Percentiles rank a stretch among this genome's conserved stretches.
Evolutionary conservation across 148 eudicot genomes (phyloP).

Genomic region (Agrostemma githago): DNA sequence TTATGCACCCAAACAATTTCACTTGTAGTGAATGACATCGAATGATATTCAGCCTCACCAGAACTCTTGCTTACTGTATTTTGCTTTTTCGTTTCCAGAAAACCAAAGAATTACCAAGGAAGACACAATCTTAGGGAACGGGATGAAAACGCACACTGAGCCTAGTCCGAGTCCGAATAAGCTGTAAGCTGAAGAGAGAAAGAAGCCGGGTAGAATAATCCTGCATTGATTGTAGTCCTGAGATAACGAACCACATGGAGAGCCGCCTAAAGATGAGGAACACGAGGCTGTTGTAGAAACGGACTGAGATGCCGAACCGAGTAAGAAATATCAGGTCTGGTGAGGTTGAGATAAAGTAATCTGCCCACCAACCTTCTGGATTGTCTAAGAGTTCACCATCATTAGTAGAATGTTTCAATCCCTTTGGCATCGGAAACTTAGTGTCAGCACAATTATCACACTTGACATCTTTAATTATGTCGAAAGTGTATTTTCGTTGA

Average conservation of each 20-base stretch:
- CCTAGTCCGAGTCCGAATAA: not conserved
- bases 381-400: not conserved
- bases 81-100: too few species aligned
- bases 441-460: too few species aligned
- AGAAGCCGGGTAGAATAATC: not conserved
- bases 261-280: not conserved
- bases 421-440: too few species aligned
- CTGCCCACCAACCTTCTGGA: too few species aligned
- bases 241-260: not conserved
- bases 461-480: too few species aligned
- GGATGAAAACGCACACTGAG: not conserved
- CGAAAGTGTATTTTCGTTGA: too few species aligned
- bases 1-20: too few species aligned
- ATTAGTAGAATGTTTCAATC: not conserved
- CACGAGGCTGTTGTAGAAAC: not conserved
- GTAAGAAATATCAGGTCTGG: not conserved
- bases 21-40: too few species aligned
- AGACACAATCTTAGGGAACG: not conserved
- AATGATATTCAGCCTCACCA: too few species aligned
- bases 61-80: too few species aligned
- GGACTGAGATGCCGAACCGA: not conserved
- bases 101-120: not conserved
- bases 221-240: not conserved
- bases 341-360: not conserved
- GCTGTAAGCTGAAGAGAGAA: not conserved